Percentiles rank a stretch among this genome's conserved stretches.
Evolutionary conservation across 2,329 filamentous ascomycete genomes (phyloP).

Genomic region (Alternaria rosae): DNA sequence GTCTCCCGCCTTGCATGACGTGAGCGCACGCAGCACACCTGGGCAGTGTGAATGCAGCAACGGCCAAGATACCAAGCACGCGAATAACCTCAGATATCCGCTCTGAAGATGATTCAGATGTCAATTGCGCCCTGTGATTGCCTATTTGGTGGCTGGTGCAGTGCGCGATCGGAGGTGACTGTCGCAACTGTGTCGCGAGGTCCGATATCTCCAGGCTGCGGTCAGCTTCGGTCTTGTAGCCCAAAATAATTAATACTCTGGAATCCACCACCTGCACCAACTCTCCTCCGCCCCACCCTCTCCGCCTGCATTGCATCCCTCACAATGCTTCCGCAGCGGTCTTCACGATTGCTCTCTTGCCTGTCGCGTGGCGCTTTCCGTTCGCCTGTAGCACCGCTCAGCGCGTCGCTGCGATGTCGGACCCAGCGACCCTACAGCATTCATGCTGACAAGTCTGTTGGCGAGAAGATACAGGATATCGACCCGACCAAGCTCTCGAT

Average conservation of each 20-base stretch:
- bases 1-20: constrained; percentile 26
- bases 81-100: constrained; percentile 41
- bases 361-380: constrained; percentile 38
- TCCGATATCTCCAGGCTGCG: constrained; percentile 21
- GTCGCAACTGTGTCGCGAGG: constrained; percentile 17
- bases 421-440: constrained; percentile 57
- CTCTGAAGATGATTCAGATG: constrained; percentile 6
- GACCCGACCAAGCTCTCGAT: constrained; percentile 80
- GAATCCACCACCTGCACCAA: constrained; percentile 14
- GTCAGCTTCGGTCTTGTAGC: constrained; percentile 38
- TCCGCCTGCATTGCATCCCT: constrained; percentile 13
- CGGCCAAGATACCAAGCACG: constrained; percentile 13
- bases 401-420: constrained; percentile 55
- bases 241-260: constrained; percentile 29
- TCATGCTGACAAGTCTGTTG: constrained; percentile 55
- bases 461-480: constrained; percentile 69
- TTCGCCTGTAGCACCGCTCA: constrained; percentile 44
- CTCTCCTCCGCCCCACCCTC: constrained; percentile 11
- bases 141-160: background rate
- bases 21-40: constrained; percentile 11
- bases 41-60: constrained; percentile 6
- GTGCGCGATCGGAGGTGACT: constrained; percentile 27
- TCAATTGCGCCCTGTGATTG: constrained; percentile 30
- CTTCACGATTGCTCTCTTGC: constrained; percentile 44
- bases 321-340: constrained; percentile 50